A percentile compares a stretch with the other conserved stretches of the same genome.
Conservation (phyloP, 345 rosid species). For the Fremontodendron californicum region DNA sequence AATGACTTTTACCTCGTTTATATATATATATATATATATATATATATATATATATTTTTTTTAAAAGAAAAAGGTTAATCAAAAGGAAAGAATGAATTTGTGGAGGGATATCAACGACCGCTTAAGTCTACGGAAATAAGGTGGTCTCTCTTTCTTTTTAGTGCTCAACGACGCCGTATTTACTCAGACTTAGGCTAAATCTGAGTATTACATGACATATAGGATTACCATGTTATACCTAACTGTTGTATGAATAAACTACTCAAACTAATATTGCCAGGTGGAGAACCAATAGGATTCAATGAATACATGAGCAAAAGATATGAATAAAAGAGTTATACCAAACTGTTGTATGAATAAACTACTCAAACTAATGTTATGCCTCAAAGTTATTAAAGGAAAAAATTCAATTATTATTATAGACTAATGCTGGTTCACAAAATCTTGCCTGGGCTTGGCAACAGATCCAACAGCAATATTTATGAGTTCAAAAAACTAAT, state of each 20-base stretch:
- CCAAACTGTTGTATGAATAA: neutral
- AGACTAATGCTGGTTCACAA: neutral
- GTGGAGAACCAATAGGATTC: neutral
- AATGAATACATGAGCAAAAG: neutral
- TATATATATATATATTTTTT: too few relatives aligned
- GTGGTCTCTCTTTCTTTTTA: too few relatives aligned
- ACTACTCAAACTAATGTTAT: neutral
- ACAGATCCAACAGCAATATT: neutral
- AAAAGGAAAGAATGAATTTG: neutral
- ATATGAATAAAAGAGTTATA: neutral
- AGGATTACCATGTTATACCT: too few relatives aligned
- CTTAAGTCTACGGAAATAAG: constrained; percentile 5
- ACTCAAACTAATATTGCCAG: too few relatives aligned
- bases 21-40: too few relatives aligned
- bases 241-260: neutral
- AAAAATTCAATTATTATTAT: neutral
- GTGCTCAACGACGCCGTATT: neutral
- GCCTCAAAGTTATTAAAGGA: neutral
- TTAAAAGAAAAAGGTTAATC: too few relatives aligned
- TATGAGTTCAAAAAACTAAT: neutral
- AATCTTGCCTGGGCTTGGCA: neutral
- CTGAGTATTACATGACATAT: too few relatives aligned
- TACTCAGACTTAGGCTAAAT: neutral
- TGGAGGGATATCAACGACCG: neutral
- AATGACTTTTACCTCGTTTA: neutral